Evolutionary conservation across 2,329 filamentous ascomycete genomes (phyloP).

Genomic region (Plenodomus lindquistii): DNA sequence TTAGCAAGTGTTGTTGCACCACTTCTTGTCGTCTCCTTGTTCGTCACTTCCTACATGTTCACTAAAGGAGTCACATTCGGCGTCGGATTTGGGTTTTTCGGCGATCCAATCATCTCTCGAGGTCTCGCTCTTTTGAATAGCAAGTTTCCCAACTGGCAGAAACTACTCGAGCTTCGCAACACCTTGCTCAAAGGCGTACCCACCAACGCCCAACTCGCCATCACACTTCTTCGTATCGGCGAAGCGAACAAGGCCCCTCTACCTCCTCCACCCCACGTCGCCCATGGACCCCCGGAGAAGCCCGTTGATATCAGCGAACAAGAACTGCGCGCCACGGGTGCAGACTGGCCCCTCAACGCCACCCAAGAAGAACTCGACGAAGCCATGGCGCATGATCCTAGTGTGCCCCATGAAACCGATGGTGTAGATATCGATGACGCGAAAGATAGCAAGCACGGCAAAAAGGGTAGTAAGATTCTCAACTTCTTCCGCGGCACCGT

Average conservation of each 20-base stretch:
- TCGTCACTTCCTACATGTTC: conserved; percentile 56
- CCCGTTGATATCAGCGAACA: conserved; percentile 55
- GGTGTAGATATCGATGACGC: conserved; percentile 58
- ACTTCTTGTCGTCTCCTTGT: conserved; percentile 48
- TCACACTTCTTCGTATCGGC: conserved; percentile 80
- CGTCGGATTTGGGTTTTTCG: conserved; percentile 77
- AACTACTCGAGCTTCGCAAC: conserved; percentile 72
- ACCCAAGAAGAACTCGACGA: conserved; percentile 67
- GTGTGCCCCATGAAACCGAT: conserved; percentile 52
- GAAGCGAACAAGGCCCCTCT: conserved; percentile 80
- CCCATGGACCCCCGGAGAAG: conserved; percentile 52
- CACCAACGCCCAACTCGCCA: conserved; percentile 81
- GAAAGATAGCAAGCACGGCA: conserved; percentile 52
- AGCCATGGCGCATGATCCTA: conserved; percentile 57
- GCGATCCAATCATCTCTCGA: conserved; percentile 70
- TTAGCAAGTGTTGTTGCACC: conserved; percentile 52
- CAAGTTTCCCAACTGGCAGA: conserved; percentile 72
- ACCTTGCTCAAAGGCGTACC: conserved; percentile 80
- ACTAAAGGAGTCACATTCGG: conserved; percentile 68
- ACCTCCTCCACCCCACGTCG: conserved; percentile 60
- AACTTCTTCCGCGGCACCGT: conserved; percentile 70
- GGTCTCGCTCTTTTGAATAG: conserved; percentile 63
- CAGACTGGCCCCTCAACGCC: conserved; percentile 63
- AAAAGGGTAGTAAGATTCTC: conserved; percentile 58
- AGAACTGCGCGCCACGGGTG: conserved; percentile 57